Evolutionary conservation across 2,329 filamentous ascomycete species (phyloP).

Genomic region (Coniochaeta pulveracea): DNA sequence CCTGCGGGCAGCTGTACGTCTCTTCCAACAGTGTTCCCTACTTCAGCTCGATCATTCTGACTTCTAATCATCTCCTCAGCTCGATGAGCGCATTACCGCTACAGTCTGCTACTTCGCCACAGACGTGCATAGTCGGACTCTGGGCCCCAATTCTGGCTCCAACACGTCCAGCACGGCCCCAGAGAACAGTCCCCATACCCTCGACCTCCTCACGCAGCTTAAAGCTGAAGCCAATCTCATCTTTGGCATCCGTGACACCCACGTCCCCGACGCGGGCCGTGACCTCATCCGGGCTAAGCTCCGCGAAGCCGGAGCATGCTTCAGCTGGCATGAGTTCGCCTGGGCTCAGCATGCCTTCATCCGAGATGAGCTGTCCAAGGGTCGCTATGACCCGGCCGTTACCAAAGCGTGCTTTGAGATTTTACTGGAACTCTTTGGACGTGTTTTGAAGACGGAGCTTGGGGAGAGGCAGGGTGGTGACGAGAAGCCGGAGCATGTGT

Average conservation of each 20-base stretch:
- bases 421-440: constrained; percentile 72
- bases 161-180: constrained; percentile 27
- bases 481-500: constrained; percentile 60
- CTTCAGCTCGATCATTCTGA: background rate
- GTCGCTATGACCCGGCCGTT: constrained; percentile 82
- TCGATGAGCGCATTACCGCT: constrained; percentile 67
- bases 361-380: constrained; percentile 83
- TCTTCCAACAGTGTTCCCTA: background rate
- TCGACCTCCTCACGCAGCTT: constrained; percentile 50
- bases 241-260: constrained; percentile 83
- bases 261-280: constrained; percentile 72
- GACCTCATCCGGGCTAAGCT: constrained; percentile 76
- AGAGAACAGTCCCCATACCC: constrained; percentile 34
- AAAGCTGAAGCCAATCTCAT: constrained; percentile 72
- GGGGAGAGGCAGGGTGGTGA: constrained; percentile 53
- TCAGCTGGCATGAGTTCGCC: constrained; percentile 82
- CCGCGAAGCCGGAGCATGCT: constrained; percentile 61
- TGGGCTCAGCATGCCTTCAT: constrained; percentile 95
- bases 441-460: constrained; percentile 68
- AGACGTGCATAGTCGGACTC: constrained; percentile 70
- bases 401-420: constrained; percentile 86
- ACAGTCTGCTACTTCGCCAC: constrained; percentile 87
- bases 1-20: constrained; percentile 41
- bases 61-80: constrained; percentile 18
- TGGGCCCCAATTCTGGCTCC: constrained; percentile 50